These are phyloP conservation scores for Parietaria judaica DNA, from an alignment of 306 rosid genomes.

Conservation along the genomic window DNA sequence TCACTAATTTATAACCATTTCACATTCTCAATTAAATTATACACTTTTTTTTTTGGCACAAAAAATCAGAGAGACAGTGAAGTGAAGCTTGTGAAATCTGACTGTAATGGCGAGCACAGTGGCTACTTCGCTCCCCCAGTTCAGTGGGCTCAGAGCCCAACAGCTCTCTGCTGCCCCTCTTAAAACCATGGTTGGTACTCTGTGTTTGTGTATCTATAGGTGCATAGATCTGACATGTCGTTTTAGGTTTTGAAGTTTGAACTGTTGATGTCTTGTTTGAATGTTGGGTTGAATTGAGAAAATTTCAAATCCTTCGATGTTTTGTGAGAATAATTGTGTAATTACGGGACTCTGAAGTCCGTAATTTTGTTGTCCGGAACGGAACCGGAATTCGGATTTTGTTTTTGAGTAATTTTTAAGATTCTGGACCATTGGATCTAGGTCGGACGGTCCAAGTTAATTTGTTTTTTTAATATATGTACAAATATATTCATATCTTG, in stretches of 20 bases:
- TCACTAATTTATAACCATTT: conserved; percentile 9
- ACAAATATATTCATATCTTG: neutral
- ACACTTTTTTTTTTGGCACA: too few relatives aligned
- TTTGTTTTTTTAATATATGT: too few relatives aligned
- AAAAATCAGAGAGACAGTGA: neutral
- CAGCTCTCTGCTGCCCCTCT: conserved; percentile 40
- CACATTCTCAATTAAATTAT: conserved; percentile 9
- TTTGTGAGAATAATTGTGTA: too few relatives aligned
- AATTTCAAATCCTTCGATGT: too few relatives aligned
- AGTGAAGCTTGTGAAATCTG: neutral
- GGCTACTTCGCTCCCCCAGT: conserved; percentile 68
- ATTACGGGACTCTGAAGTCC: too few relatives aligned
- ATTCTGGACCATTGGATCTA: neutral
- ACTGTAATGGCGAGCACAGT: conserved; percentile 59
- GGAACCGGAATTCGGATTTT: too few relatives aligned
- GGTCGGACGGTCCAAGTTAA: neutral
- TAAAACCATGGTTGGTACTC: conserved; percentile 42
- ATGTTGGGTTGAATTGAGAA: too few relatives aligned
- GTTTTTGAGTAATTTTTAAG: neutral
- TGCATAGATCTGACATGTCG: too few relatives aligned
- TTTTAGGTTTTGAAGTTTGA: too few relatives aligned
- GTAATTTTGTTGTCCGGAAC: too few relatives aligned
- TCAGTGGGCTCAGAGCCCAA: conserved; percentile 63
- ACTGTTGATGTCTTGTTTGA: too few relatives aligned
- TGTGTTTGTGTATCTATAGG: too few relatives aligned